Conservation (phyloP, 2,329 filamentous ascomycete genomes). For the Beauveria sp. region DNA sequence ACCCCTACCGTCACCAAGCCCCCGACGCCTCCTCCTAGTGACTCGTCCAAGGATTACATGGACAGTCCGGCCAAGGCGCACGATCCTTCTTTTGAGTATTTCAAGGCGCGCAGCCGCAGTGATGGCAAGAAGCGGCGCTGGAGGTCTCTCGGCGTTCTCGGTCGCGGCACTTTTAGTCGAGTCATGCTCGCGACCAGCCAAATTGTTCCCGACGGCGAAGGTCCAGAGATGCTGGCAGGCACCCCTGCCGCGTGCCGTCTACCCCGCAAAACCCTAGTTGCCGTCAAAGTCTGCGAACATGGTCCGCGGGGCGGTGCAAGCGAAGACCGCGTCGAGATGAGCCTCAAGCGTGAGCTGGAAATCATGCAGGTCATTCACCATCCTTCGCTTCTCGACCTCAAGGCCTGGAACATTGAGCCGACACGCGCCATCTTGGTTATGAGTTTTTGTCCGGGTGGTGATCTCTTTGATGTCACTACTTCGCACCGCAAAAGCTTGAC, state of each 20-base stretch:
- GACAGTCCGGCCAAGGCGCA: slow-evolving; percentile 35
- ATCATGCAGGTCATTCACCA: slow-evolving; percentile 85
- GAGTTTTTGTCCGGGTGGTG: slow-evolving; percentile 87
- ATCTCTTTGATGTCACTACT: slow-evolving; percentile 88
- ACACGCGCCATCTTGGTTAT: slow-evolving; percentile 78
- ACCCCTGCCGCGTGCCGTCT: slow-evolving; percentile 24
- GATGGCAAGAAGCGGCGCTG: slow-evolving; percentile 69
- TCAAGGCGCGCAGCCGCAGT: slow-evolving; percentile 58
- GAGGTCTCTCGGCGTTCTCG: slow-evolving; percentile 71
- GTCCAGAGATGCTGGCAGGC: slow-evolving; percentile 28
- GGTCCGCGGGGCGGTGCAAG: slow-evolving; percentile 89
- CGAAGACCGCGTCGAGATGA: slow-evolving; percentile 87
- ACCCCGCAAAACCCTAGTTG: slow-evolving; percentile 77
- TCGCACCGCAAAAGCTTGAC: slow-evolving; percentile 60
- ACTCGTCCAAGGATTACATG: slow-evolving; percentile 47
- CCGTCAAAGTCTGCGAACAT: slow-evolving; percentile 92
- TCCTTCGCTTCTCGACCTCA: slow-evolving; percentile 83
- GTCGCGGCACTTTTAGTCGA: slow-evolving; percentile 91
- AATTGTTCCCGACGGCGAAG: slow-evolving; percentile 43
- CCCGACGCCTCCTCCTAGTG: slow-evolving; percentile 77
- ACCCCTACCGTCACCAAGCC: slow-evolving; percentile 51
- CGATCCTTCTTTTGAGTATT: slow-evolving; percentile 49
- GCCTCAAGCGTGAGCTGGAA: slow-evolving; percentile 87
- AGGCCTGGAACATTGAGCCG: slow-evolving; percentile 82
- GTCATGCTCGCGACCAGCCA: slow-evolving; percentile 87